phyloP scores from a whole-genome alignment of 345 rosid genomes.

The Arabis alpina region DNA sequence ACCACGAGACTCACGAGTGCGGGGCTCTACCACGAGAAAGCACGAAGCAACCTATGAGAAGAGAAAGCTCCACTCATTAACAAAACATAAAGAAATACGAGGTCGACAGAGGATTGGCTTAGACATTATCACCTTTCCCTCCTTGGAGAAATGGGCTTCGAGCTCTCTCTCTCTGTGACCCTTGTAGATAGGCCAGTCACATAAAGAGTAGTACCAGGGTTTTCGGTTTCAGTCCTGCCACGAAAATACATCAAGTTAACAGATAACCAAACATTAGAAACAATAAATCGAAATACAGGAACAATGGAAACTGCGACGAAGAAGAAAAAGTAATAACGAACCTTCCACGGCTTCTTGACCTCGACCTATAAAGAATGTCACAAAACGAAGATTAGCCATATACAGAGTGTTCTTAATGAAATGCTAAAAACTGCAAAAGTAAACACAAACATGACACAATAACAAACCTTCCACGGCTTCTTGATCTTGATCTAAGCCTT shows the following conservation, averaged over 20 bases:
- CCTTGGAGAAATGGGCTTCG: constrained; percentile 93
- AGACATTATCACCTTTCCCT: constrained; percentile 75
- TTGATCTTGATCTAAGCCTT: constrained; percentile 68
- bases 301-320: background rate
- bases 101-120: background rate
- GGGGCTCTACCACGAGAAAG: constrained; percentile 95
- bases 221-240: constrained; percentile 52
- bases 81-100: background rate
- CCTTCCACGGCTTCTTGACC: constrained; percentile 90
- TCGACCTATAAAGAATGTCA: constrained; percentile 53
- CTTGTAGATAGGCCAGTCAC: constrained; percentile 96
- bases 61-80: background rate
- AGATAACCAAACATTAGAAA: constrained; percentile 15
- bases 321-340: constrained; percentile 38
- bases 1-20: constrained; percentile 91
- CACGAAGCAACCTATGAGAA: constrained; percentile 72
- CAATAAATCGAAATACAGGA: background rate
- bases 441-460: constrained; percentile 6
- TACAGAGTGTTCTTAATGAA: background rate
- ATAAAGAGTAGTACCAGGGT: constrained; percentile 87
- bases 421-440: constrained; percentile 15
- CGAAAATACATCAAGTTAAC: background rate
- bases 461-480: constrained; percentile 85
- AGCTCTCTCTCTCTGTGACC: constrained; percentile 87
- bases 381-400: constrained; percentile 10